Conservation (phyloP, 179 eudicot species). For the Vitellaria paradoxa region DNA sequence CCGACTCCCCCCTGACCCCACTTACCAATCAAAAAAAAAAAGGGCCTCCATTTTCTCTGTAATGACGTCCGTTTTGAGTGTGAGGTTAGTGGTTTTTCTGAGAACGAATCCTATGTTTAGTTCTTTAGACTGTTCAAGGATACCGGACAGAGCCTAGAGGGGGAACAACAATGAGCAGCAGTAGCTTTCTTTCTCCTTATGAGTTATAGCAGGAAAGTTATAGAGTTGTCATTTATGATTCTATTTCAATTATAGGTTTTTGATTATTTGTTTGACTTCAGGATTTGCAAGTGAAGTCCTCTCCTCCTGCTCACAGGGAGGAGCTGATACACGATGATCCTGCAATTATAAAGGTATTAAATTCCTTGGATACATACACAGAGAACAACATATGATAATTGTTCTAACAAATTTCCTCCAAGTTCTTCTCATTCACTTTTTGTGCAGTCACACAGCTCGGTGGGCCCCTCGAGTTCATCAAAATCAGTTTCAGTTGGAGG, state of each 20-base stretch:
- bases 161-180: too few species aligned
- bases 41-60: too few species aligned
- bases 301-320: conserved; percentile 25
- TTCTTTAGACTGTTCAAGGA: too few species aligned
- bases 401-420: not conserved
- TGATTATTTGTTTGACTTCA: conserved; percentile 16
- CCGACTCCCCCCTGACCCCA: too few species aligned
- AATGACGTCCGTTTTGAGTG: too few species aligned
- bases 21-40: too few species aligned
- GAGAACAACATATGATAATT: too few species aligned
- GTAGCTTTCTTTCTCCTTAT: too few species aligned
- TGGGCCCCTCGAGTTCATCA: conserved; percentile 23
- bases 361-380: not conserved
- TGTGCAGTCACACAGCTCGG: conserved; percentile 22
- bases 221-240: not conserved
- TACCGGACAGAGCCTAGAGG: too few species aligned
- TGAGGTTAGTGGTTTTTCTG: too few species aligned
- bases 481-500: conserved; percentile 17
- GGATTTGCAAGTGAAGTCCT: conserved; percentile 42
- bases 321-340: conserved; percentile 34
- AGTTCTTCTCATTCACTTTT: conserved; percentile 7
- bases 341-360: conserved; percentile 38
- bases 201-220: not conserved
- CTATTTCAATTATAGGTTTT: not conserved
- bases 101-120: too few species aligned